Percentiles rank a stretch among this genome's conserved stretches.
Conservation (phyloP, 768 basidiomycete genomes). For the Kwoniella dendrophila region DNA sequence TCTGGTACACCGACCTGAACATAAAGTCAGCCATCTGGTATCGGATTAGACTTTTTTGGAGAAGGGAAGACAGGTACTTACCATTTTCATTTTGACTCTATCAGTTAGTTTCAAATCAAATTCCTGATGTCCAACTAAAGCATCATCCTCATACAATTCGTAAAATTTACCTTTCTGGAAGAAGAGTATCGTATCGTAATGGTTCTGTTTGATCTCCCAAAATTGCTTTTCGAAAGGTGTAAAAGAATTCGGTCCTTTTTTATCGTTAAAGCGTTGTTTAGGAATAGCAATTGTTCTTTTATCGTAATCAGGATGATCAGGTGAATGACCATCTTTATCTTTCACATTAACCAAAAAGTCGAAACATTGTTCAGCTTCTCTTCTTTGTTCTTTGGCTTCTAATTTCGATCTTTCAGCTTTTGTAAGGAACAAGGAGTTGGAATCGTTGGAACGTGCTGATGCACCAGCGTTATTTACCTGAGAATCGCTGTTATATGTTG, state of each 20-base stretch:
- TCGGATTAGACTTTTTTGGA: background rate
- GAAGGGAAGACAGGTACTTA: slow-evolving; percentile 54
- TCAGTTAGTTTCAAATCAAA: slow-evolving; percentile 83
- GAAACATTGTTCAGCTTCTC: slow-evolving; percentile 74
- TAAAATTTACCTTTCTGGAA: slow-evolving; percentile 85
- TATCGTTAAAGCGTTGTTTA: slow-evolving; percentile 71
- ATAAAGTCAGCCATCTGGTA: background rate
- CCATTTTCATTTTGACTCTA: slow-evolving; percentile 99
- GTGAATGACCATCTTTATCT: slow-evolving; percentile 79
- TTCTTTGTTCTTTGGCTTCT: slow-evolving; percentile 79
- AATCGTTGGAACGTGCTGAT: slow-evolving; percentile 19
- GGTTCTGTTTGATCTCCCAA: slow-evolving; percentile 90
- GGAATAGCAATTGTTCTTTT: slow-evolving; percentile 85
- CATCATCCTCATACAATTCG: slow-evolving; percentile 90
- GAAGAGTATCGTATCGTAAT: slow-evolving; percentile 95
- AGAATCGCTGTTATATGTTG: slow-evolving; percentile 14
- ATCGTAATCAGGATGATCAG: slow-evolving; percentile 84
- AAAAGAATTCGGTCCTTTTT: slow-evolving; percentile 74
- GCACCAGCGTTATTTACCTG: background rate
- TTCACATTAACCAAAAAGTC: slow-evolving; percentile 69
- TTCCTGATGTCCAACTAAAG: slow-evolving; percentile 82
- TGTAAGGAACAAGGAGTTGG: slow-evolving; percentile 66
- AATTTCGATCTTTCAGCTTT: slow-evolving; percentile 76
- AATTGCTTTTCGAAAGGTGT: slow-evolving; percentile 89
- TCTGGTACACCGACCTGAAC: slow-evolving; percentile 91